Base-by-base conservation (phyloP, 148 eudicot species). In the Polygonum maritimum region DNA sequence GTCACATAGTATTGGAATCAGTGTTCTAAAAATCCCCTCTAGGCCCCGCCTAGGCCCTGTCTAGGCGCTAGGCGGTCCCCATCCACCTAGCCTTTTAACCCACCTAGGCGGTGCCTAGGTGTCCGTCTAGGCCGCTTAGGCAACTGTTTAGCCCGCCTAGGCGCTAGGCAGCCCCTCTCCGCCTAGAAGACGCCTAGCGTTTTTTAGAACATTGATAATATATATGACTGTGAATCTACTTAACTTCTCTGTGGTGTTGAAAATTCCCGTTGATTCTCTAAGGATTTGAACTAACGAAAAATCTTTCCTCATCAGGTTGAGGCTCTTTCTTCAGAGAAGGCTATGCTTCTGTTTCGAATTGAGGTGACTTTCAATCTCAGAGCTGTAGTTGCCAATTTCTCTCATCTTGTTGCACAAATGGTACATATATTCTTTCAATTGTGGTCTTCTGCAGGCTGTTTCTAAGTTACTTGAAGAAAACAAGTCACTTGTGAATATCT, bases 291-390 rank as follows among this genome's bases (percentile, higher is more conserved):
- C 69, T 4, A 1, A 63, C 5, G 0, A 31, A 60, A 3, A 60
- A 36, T 45, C 71, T 67, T 67, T 13, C 15, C 54, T 71, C 48
- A 11, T 78, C 88, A 95, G 97, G 99, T 92, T 77, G 99, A 95
- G 82, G 76, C 91, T 15, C 89, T 95, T 71, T 89, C 99, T 69
- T 95, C 99, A 5, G 97, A 95, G 84, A 95, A 95, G 87, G 97
- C 96, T 36, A 90, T 78, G 67, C 88, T 90, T 26, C 77, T 83
- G 52, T 87, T 95, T 57, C 86, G 92, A 75, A 92, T 89, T 26
- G 99, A 95, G 97, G 99, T 95, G 83, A 71, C 63, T 75, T 44
- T 60, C 48, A 60, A 54, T 77, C 69, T 10, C 55, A 48, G 47
- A 36, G 22, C n/a, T 67, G 36, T 51, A 60, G 22, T 47, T 16